phyloP scores from a whole-genome alignment of 345 rosid genomes.

The Aurinia saxatilis region DNA sequence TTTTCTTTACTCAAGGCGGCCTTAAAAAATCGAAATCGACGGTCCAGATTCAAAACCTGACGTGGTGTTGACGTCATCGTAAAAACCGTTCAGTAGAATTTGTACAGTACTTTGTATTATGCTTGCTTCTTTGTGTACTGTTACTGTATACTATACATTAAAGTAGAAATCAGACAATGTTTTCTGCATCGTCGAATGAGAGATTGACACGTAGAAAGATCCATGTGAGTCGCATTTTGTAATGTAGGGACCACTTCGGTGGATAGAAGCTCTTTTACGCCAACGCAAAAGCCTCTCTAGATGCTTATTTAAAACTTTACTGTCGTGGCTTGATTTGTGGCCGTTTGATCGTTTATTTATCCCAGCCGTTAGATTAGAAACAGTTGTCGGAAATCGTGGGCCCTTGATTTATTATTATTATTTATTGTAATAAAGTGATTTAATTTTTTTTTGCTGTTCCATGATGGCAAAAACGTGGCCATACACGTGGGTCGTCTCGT shows the following conservation, averaged over 20 bases:
- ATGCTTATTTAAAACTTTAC: conserved; percentile 9
- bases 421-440: neutral
- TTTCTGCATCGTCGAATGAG: neutral
- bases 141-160: neutral
- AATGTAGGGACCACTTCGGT: conserved; percentile 23
- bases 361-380: conserved; percentile 31
- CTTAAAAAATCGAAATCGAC: neutral
- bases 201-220: conserved; percentile 3
- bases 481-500: conserved; percentile 29
- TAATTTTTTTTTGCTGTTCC: neutral
- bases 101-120: neutral
- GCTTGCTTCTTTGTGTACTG: neutral
- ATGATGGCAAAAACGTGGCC: conserved; percentile 31
- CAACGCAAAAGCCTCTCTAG: conserved; percentile 25
- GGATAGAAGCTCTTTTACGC: conserved; percentile 29
- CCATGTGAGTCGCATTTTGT: conserved; percentile 24
- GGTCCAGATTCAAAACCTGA: neutral
- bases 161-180: conserved; percentile 1
- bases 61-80: conserved; percentile 3
- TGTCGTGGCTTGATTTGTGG: conserved; percentile 4
- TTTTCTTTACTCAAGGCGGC: conserved; percentile 4
- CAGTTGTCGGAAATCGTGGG: conserved; percentile 12
- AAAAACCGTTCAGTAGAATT: neutral
- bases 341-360: conserved; percentile 19
- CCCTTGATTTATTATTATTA: neutral